These are phyloP conservation scores for Cicer yamashitae DNA, from an alignment of 306 rosid genomes.

Conservation along the genomic window DNA sequence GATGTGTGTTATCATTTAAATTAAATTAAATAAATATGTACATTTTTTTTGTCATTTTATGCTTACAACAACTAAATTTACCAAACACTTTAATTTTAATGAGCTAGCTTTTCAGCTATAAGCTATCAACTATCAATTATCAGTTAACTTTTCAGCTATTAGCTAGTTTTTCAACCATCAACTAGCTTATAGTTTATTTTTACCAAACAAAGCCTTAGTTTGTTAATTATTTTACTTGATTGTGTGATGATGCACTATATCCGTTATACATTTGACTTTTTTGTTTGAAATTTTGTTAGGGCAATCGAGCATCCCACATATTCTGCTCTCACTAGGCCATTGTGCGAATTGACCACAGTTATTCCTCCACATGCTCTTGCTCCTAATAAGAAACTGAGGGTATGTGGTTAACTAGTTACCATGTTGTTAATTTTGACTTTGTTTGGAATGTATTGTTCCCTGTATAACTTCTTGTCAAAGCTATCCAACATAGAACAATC, in stretches of 20 bases:
- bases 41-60: too few species aligned
- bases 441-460: conserved; percentile 13
- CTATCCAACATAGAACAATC: conserved; percentile 26
- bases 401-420: conserved; percentile 53
- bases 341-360: conserved; percentile 92
- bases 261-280: conserved; percentile 18
- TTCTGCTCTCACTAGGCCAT: conserved; percentile 98
- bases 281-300: conserved; percentile 62
- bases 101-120: too few species aligned
- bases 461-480: conserved; percentile 30
- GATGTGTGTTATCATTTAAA: too few species aligned
- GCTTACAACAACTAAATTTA: too few species aligned
- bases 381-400: conserved; percentile 94
- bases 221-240: conserved; percentile 9
- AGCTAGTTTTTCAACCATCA: too few species aligned
- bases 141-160: too few species aligned
- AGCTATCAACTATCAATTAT: too few species aligned
- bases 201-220: background rate
- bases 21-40: too few species aligned
- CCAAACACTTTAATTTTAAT: too few species aligned
- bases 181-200: too few species aligned
- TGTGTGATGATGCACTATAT: conserved; percentile 26
- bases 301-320: conserved; percentile 97
- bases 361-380: conserved; percentile 91
- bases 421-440: conserved; percentile 24